Evolutionary conservation across 2,329 filamentous ascomycete species (phyloP).

Genomic region (Epichloe aotearoae): DNA sequence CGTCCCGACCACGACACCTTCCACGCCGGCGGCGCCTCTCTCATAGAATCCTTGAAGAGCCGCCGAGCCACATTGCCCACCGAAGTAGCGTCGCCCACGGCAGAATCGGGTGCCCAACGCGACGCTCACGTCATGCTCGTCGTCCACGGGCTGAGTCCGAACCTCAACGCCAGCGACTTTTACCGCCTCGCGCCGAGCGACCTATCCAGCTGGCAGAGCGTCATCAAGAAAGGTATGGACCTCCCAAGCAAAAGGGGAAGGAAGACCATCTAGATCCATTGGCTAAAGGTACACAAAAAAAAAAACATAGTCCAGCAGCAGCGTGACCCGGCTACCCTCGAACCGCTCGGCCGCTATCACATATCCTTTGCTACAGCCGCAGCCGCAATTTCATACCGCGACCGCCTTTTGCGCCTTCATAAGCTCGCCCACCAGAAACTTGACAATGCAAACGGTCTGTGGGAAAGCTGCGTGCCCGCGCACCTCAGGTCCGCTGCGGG

Average conservation of each 20-base stretch:
- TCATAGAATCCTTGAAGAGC: neutral
- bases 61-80: neutral
- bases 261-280: neutral
- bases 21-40: neutral
- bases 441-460: slow-evolving; percentile 17
- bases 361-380: slow-evolving; percentile 49
- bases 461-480: slow-evolving; percentile 15
- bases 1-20: neutral
- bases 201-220: slow-evolving; percentile 54
- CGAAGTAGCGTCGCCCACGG: neutral
- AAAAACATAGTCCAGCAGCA: slow-evolving; percentile 41
- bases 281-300: neutral
- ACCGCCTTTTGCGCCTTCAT: slow-evolving; percentile 21
- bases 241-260: neutral
- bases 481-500: slow-evolving; percentile 12
- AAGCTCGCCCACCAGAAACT: slow-evolving; percentile 17
- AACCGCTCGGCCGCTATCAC: slow-evolving; percentile 52
- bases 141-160: slow-evolving; percentile 43
- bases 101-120: neutral
- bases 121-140: slow-evolving; percentile 31
- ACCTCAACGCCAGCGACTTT: slow-evolving; percentile 57
- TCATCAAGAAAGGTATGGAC: slow-evolving; percentile 42
- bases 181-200: slow-evolving; percentile 51
- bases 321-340: slow-evolving; percentile 49
- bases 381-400: slow-evolving; percentile 49